Evolutionary conservation across 345 rosid genomes (phyloP).

Genomic region (Stellera chamaejasme): DNA sequence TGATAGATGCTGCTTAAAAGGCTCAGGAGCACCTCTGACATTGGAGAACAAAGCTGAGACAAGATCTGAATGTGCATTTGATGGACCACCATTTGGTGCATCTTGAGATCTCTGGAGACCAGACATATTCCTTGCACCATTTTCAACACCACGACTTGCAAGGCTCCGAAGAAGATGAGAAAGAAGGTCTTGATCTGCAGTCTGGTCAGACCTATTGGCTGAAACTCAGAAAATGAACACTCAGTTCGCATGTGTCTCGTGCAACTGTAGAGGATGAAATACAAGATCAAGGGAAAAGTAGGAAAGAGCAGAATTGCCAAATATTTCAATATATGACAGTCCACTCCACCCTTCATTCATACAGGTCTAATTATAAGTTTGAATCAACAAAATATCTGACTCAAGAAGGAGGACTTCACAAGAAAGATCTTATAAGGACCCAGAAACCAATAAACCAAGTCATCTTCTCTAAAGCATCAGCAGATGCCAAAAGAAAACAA

Average conservation of each 20-base stretch:
- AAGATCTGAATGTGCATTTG: slow-evolving; percentile 38
- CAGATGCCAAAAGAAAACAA: neutral
- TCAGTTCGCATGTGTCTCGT: neutral
- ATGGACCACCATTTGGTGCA: slow-evolving; percentile 34
- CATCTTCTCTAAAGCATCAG: neutral
- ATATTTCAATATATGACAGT: too few relatives aligned
- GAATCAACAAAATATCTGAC: too few relatives aligned
- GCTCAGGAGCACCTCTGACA: slow-evolving; percentile 36
- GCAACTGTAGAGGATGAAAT: too few relatives aligned
- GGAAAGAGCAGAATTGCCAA: too few relatives aligned
- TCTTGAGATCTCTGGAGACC: slow-evolving; percentile 59
- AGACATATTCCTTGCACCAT: slow-evolving; percentile 47
- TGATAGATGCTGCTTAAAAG: slow-evolving; percentile 30
- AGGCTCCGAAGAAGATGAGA: slow-evolving; percentile 82
- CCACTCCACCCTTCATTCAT: too few relatives aligned
- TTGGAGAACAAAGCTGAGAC: slow-evolving; percentile 39
- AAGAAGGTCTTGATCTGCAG: slow-evolving; percentile 67
- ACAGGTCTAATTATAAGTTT: too few relatives aligned
- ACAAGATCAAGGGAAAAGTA: too few relatives aligned
- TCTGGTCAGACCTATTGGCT: slow-evolving; percentile 66
- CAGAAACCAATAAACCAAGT: neutral
- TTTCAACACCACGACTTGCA: slow-evolving; percentile 46
- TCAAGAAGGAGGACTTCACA: slow-evolving; percentile 2
- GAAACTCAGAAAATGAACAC: slow-evolving; percentile 24
- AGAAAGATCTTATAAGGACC: neutral